Evolutionary conservation across 164 flowering plant species (phyloP).

Genomic region (Nymphaea thermarum): DNA sequence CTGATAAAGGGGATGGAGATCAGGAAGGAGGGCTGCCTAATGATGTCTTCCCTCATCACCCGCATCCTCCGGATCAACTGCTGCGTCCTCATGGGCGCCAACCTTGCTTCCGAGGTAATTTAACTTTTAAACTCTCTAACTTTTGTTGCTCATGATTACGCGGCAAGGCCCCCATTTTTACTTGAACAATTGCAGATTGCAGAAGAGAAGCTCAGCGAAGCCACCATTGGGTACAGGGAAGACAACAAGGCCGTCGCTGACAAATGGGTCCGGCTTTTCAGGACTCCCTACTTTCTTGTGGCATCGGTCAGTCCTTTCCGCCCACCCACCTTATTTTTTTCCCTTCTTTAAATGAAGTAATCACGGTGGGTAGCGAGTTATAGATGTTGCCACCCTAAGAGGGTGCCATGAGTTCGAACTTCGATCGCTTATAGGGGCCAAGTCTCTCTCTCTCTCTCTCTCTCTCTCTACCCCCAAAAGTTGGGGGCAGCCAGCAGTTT

Average conservation of each 20-base stretch:
- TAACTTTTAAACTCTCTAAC: not conserved
- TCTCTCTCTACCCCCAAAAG: no score
- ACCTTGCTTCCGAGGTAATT: conserved; percentile 84
- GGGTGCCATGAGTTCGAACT: no score
- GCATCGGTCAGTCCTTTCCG: conserved; percentile 52
- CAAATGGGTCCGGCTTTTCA: conserved; percentile 79
- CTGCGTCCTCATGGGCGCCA: conserved; percentile 96
- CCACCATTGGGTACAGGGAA: conserved; percentile 74
- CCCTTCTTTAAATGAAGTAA: no score
- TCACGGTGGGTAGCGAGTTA: no score
- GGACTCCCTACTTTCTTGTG: conserved; percentile 69
- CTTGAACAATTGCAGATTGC: conserved; percentile 54
- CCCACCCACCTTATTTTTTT: not conserved
- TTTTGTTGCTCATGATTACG: not conserved
- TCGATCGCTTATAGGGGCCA: no score
- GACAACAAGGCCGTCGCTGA: conserved; percentile 50
- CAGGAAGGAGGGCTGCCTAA: conserved; percentile 64
- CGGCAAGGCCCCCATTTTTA: not conserved
- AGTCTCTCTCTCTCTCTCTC: no score
- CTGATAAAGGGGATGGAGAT: conserved; percentile 96
- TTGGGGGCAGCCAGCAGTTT: no score
- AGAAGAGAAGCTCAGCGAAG: conserved; percentile 84
- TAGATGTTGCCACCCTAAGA: no score
- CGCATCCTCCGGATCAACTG: conserved; percentile 65
- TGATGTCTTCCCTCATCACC: conserved; percentile 76